A percentile compares a stretch with the other conserved stretches of the same genome.
Evolutionary conservation across 139 green algal genomes (phyloP).

Genomic region (Penium margaritaceum): DNA sequence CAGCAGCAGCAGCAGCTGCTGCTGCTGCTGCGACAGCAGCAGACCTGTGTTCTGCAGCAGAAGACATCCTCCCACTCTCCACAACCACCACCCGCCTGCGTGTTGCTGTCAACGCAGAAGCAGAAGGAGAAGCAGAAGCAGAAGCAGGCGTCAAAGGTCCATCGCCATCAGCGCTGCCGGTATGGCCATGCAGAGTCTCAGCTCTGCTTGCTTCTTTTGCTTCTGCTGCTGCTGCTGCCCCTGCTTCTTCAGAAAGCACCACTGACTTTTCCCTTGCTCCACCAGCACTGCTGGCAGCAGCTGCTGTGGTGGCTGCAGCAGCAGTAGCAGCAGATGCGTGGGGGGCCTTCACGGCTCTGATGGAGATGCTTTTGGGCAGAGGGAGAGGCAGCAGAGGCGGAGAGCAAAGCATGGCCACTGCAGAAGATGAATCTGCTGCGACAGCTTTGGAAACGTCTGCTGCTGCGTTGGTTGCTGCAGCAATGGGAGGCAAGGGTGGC

Average conservation of each 20-base stretch:
- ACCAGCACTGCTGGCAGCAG: background rate
- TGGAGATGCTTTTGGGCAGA: slow-evolving; percentile 32
- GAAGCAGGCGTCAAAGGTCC: too few relatives aligned
- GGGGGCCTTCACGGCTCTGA: slow-evolving; percentile 6
- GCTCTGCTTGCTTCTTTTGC: background rate
- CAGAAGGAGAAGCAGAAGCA: too few relatives aligned
- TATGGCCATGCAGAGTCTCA: background rate
- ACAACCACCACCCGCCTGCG: background rate
- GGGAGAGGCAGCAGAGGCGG: background rate
- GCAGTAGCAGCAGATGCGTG: background rate
- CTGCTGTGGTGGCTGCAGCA: background rate
- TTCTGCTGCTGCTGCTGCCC: background rate
- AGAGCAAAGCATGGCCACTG: background rate
- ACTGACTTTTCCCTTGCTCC: too few relatives aligned
- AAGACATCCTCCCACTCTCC: background rate
- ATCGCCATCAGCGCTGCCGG: background rate
- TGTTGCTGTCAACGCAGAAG: background rate
- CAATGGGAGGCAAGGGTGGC: background rate
- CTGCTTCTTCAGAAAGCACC: background rate
- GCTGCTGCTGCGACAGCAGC: background rate
- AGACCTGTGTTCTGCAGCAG: too few relatives aligned
- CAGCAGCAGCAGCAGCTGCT: background rate
- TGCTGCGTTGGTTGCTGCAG: background rate
- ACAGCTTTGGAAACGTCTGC: background rate
- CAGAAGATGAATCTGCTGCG: background rate